These are phyloP conservation scores for Aspergillus biplanus DNA, from an alignment of 495 filamentous ascomycete genomes.

Conservation along the genomic window DNA sequence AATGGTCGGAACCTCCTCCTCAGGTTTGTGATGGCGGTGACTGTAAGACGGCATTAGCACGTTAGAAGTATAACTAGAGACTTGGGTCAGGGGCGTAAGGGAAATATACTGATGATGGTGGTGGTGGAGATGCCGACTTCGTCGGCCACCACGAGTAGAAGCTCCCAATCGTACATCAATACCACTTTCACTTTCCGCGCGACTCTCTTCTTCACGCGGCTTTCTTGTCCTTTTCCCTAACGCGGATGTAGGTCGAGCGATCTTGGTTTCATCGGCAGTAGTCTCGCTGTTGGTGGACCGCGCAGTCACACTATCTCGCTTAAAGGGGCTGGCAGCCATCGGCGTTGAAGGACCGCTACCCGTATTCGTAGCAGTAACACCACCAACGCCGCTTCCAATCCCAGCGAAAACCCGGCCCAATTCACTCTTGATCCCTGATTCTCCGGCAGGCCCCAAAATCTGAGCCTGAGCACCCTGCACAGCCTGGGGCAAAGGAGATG, in stretches of 20 bases:
- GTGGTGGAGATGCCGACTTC: constrained; percentile 58
- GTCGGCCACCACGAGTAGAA: constrained; percentile 58
- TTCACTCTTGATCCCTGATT: constrained; percentile 87
- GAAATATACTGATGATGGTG: constrained; percentile 63
- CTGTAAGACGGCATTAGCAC: constrained; percentile 44
- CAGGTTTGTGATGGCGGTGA: constrained; percentile 76
- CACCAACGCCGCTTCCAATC: constrained; percentile 82
- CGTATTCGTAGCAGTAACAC: constrained; percentile 55
- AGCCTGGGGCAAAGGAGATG: constrained; percentile 87
- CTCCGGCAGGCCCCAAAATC: constrained; percentile 70
- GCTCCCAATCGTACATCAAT: constrained; percentile 61
- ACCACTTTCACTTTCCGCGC: constrained; percentile 63
- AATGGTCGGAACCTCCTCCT: constrained; percentile 59
- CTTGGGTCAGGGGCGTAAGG: background rate
- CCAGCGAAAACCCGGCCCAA: constrained; percentile 91
- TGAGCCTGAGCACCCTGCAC: constrained; percentile 89
- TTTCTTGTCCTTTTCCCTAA: constrained; percentile 59
- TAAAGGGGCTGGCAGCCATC: constrained; percentile 58
- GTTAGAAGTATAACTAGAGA: background rate
- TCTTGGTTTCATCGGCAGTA: constrained; percentile 38
- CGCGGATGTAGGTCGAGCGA: constrained; percentile 53
- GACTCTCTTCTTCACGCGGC: constrained; percentile 57
- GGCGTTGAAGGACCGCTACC: constrained; percentile 60
- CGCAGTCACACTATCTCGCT: constrained; percentile 44
- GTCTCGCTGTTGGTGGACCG: constrained; percentile 42